Evolutionary conservation across 257 asterid species (phyloP).

Genomic region (Lycium barbarum): DNA sequence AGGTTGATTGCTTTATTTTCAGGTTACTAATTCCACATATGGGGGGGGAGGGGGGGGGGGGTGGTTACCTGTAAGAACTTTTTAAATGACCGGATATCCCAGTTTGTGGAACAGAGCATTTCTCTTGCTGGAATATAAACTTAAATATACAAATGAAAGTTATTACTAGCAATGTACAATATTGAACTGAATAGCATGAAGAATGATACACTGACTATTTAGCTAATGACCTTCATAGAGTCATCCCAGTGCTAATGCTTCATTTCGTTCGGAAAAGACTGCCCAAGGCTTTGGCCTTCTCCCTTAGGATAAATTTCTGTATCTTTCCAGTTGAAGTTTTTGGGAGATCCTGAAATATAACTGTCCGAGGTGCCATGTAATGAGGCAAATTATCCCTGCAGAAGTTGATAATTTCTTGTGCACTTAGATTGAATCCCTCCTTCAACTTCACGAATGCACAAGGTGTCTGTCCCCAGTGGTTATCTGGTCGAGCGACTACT

Average conservation of each 20-base stretch:
- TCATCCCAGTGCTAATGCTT: not conserved
- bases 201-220: not conserved
- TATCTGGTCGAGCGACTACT: not conserved
- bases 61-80: no score
- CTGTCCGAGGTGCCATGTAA: constrained; percentile 21
- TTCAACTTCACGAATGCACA: constrained; percentile 22
- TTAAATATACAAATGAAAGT: not conserved
- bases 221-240: not conserved
- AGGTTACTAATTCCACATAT: no score
- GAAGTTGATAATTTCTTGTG: constrained; percentile 17
- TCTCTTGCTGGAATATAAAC: constrained; percentile 19
- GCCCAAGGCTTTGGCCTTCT: constrained; percentile 23
- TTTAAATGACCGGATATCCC: no score
- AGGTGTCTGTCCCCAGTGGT: constrained; percentile 26
- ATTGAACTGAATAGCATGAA: not conserved
- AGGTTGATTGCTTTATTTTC: no score
- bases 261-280: constrained; percentile 8
- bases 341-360: not conserved
- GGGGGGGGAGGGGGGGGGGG: no score
- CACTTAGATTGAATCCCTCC: not conserved
- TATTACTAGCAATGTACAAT: not conserved
- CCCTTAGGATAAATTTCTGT: constrained; percentile 11
- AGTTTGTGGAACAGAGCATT: not conserved
- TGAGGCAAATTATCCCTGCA: constrained; percentile 18
- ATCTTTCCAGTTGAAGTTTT: not conserved